phyloP scores from a whole-genome alignment of 371 early-diverging fungal genomes.

The Haplosporangium sp. region DNA sequence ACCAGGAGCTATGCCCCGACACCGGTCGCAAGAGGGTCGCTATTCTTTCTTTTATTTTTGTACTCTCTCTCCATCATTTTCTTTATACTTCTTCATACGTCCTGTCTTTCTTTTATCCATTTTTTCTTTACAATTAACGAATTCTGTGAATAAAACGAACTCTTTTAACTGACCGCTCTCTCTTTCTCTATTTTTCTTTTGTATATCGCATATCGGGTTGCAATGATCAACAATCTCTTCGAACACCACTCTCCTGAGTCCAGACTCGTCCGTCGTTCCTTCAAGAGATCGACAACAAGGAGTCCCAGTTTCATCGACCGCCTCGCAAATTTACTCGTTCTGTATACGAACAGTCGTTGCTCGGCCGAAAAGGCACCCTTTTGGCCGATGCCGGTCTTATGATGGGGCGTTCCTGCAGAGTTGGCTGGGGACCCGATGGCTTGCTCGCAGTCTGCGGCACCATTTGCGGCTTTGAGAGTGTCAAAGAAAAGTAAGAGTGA shows the following conservation, averaged over 20 bases:
- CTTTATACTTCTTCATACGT: neutral
- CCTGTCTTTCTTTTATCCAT: neutral
- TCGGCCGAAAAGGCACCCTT: constrained; percentile 48
- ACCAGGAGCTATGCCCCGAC: neutral
- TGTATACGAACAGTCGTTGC: constrained; percentile 47
- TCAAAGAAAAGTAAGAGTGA: constrained; percentile 33
- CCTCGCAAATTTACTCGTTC: constrained; percentile 53
- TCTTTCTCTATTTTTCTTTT: too few relatives aligned
- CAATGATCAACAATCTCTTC: neutral
- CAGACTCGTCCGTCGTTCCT: constrained; percentile 54
- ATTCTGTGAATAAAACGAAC: neutral
- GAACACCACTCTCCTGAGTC: neutral
- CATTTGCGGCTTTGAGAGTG: constrained; percentile 24
- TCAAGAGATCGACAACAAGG: constrained; percentile 18
- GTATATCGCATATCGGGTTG: too few relatives aligned
- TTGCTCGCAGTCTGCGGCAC: constrained; percentile 58
- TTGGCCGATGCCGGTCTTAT: constrained; percentile 74
- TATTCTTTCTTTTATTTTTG: constrained; percentile 5
- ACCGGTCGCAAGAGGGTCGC: neutral
- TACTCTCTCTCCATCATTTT: neutral
- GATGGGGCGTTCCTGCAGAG: constrained; percentile 80
- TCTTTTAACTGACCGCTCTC: too few relatives aligned
- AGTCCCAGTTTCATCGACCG: constrained; percentile 10
- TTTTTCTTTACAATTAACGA: neutral
- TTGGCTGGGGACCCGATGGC: constrained; percentile 84